These are phyloP conservation scores for Tetrahymena elliotti DNA, from an alignment of 73 alveolate genomes.

Conservation along the genomic window DNA sequence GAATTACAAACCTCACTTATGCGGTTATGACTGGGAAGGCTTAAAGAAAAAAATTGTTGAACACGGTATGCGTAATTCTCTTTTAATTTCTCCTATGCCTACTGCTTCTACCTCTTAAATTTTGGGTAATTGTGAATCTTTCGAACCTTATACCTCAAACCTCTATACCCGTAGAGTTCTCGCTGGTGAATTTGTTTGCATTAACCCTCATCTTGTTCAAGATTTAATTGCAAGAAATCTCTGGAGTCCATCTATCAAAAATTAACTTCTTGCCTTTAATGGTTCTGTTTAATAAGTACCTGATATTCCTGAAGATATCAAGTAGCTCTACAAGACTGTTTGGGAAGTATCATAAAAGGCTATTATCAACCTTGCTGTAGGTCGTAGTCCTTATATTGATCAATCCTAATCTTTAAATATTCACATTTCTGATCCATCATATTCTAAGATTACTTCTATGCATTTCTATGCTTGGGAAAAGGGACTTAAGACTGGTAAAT, in stretches of 20 bases:
- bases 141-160: conserved; percentile 92
- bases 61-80: conserved; percentile 89
- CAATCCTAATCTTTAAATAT: conserved; percentile 57
- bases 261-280: conserved; percentile 61
- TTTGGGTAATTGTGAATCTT: conserved; percentile 86
- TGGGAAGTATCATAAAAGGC: conserved; percentile 91
- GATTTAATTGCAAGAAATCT: conserved; percentile 72
- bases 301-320: conserved; percentile 66
- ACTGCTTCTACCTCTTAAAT: conserved; percentile 94
- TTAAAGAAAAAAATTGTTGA: conserved; percentile 57
- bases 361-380: conserved; percentile 75
- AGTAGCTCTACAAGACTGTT: conserved; percentile 84
- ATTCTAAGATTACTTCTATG: conserved; percentile 66
- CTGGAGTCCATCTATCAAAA: conserved; percentile 74
- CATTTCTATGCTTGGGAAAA: conserved; percentile 87
- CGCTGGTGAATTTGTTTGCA: conserved; percentile 88
- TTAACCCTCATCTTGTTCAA: conserved; percentile 86
- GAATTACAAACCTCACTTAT: conserved; percentile 37
- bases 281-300: conserved; percentile 74
- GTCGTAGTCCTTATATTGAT: conserved; percentile 78
- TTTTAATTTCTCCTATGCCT: conserved; percentile 96
- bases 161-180: conserved; percentile 88
- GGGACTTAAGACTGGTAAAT: conserved; percentile 70
- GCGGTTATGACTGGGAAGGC: conserved; percentile 76
- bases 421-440: conserved; percentile 63